Evolutionary conservation across 805 yeast species (phyloP).

Genomic region (Pichia pseudocactophila): DNA sequence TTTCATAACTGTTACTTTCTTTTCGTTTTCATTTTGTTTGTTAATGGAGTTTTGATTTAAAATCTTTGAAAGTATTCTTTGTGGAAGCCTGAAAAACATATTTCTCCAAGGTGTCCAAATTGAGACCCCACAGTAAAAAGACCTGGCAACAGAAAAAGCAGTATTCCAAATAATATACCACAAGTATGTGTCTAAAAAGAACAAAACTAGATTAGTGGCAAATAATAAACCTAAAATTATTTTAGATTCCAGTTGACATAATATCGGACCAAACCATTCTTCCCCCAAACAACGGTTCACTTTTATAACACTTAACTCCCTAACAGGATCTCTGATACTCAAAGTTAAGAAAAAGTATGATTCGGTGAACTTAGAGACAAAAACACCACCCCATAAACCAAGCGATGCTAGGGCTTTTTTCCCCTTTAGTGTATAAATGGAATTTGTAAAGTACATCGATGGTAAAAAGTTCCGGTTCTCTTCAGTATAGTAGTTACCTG

Average conservation of each 20-base stretch:
- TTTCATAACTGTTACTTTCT: conserved; percentile 95
- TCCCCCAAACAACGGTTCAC: conserved; percentile 94
- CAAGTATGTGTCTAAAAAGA: conserved; percentile 97
- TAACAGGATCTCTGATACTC: conserved; percentile 89
- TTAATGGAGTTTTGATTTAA: conserved; percentile 79
- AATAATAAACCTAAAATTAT: conserved; percentile 89
- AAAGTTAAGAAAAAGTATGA: conserved; percentile 87
- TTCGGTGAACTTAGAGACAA: conserved; percentile 81
- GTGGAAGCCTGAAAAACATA: conserved; percentile 94
- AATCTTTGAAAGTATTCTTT: conserved; percentile 96
- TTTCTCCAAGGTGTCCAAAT: conserved; percentile 99
- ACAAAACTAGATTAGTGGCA: conserved; percentile 84
- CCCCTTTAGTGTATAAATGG: conserved; percentile 71
- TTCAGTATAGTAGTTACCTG: conserved; percentile 32
- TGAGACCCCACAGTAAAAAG: conserved; percentile 97
- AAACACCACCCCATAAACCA: conserved; percentile 81
- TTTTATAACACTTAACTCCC: conserved; percentile 71
- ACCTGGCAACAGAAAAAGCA: conserved; percentile 92
- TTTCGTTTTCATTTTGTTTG: conserved; percentile 98
- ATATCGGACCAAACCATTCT: conserved; percentile 65
- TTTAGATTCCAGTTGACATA: conserved; percentile 82
- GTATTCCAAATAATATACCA: conserved; percentile 97
- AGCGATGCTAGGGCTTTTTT: conserved; percentile 95
- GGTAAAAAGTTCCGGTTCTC: conserved; percentile 55
- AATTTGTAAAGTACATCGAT: conserved; percentile 92